phyloP scores from a whole-genome alignment of 164 flowering plant species.

The Berberis thunbergii region DNA sequence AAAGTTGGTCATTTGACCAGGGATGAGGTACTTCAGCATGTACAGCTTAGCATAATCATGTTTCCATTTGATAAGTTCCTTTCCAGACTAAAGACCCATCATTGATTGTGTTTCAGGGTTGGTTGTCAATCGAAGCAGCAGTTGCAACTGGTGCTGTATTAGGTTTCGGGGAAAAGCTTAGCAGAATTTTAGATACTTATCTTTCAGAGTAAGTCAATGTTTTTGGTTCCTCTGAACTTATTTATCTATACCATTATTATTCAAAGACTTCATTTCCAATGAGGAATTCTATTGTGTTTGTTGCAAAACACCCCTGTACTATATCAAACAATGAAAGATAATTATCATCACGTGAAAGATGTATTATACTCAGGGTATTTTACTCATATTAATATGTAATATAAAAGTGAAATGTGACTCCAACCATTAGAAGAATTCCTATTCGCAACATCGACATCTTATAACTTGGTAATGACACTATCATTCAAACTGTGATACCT shows the following conservation, averaged over 20 bases:
- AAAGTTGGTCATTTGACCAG: constrained; percentile 27
- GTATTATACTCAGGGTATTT: no score
- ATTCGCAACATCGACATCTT: no score
- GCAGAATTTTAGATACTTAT: constrained; percentile 39
- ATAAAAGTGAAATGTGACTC: no score
- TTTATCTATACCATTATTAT: not conserved
- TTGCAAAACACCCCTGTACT: no score
- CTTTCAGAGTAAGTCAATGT: constrained; percentile 44
- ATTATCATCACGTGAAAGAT: no score
- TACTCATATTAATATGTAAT: no score
- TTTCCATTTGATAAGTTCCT: not conserved
- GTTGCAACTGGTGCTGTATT: constrained; percentile 34
- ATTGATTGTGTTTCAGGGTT: constrained; percentile 26
- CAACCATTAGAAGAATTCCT: no score
- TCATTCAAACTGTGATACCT: no score
- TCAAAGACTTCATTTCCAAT: not conserved
- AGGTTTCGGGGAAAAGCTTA: constrained; percentile 35
- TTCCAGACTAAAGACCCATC: not conserved
- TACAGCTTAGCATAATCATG: not conserved
- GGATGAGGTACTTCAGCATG: constrained; percentile 36
- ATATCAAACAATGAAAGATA: no score
- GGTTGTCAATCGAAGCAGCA: constrained; percentile 42
- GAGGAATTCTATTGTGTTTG: no score
- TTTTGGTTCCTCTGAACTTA: not conserved
- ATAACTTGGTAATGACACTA: no score